Evolutionary conservation across 2,329 filamentous ascomycete species (phyloP).

Genomic region (Beauveria scarabaeidicola): DNA sequence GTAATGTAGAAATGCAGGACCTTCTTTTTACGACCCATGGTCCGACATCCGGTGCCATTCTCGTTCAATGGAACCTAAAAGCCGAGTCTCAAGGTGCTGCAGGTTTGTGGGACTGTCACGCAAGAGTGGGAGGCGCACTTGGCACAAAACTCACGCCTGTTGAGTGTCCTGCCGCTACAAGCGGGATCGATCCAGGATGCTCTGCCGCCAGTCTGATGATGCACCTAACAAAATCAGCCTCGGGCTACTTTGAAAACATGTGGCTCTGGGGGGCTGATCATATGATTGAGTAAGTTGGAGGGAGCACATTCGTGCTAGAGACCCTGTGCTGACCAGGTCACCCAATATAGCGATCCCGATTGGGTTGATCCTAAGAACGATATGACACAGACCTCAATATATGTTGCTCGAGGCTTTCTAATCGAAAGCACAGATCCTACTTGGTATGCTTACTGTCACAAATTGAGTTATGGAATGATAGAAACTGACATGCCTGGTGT

Average conservation of each 20-base stretch:
- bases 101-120: constrained; percentile 58
- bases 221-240: constrained; percentile 36
- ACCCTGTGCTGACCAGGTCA: neutral
- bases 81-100: constrained; percentile 10
- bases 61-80: constrained; percentile 55
- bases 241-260: constrained; percentile 42
- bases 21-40: constrained; percentile 59
- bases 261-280: constrained; percentile 67
- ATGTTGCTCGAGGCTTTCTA: constrained; percentile 19
- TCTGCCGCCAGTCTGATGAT: constrained; percentile 48
- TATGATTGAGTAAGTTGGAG: constrained; percentile 25
- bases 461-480: constrained; percentile 12
- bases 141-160: constrained; percentile 57
- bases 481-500: constrained; percentile 21
- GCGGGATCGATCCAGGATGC: constrained; percentile 44
- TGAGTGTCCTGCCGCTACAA: constrained; percentile 42
- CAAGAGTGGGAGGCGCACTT: constrained; percentile 61
- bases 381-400: constrained; percentile 8
- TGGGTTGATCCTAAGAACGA: constrained; percentile 12
- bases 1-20: constrained; percentile 62
- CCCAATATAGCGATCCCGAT: constrained; percentile 7
- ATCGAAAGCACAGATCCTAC: constrained; percentile 8
- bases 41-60: constrained; percentile 56
- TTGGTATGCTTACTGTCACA: neutral
- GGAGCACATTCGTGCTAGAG: neutral